A percentile compares a stretch with the other conserved stretches of the same genome.
Evolutionary conservation across 208 protist genomes (phyloP).

Genomic region (Leishmania gerbilli): DNA sequence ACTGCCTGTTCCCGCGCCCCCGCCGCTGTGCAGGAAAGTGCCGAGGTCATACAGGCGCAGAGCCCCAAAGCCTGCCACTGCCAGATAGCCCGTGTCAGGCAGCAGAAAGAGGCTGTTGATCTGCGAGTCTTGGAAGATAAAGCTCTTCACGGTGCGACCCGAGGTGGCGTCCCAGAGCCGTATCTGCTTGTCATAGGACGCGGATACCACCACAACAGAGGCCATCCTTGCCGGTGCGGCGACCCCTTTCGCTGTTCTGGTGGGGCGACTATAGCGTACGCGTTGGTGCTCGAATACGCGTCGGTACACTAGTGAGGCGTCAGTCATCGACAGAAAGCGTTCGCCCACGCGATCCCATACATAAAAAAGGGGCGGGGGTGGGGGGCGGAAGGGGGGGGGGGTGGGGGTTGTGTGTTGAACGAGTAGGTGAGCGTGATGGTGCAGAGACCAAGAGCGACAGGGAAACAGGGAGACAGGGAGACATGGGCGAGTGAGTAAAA

Average conservation of each 20-base stretch:
- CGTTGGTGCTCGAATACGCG: not conserved
- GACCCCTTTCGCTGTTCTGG: not conserved
- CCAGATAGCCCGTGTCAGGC: conserved; percentile 58
- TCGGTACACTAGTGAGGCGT: not conserved
- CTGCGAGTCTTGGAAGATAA: conserved; percentile 81
- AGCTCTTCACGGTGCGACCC: conserved; percentile 71
- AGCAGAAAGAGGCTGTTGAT: conserved; percentile 74
- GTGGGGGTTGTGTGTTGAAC: too few relatives aligned
- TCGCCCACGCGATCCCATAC: not conserved
- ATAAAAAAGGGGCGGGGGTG: not conserved
- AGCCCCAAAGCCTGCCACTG: conserved; percentile 70
- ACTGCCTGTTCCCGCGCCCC: not conserved
- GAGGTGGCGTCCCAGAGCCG: conserved; percentile 77
- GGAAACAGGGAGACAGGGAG: too few relatives aligned
- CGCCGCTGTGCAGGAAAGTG: conserved; percentile 15
- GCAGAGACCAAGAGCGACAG: too few relatives aligned
- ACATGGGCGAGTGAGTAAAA: not conserved
- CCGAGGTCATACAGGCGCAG: conserved; percentile 60
- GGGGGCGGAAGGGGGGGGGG: not conserved
- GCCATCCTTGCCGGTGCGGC: conserved; percentile 23
- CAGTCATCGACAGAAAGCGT: not conserved
- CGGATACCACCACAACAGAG: conserved; percentile 56
- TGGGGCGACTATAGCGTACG: not conserved
- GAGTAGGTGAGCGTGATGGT: too few relatives aligned
- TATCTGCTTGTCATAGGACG: conserved; percentile 89